Evolutionary conservation across 1,284 basidiomycete genomes (phyloP).

Genomic region (Pseudozyma sp.): DNA sequence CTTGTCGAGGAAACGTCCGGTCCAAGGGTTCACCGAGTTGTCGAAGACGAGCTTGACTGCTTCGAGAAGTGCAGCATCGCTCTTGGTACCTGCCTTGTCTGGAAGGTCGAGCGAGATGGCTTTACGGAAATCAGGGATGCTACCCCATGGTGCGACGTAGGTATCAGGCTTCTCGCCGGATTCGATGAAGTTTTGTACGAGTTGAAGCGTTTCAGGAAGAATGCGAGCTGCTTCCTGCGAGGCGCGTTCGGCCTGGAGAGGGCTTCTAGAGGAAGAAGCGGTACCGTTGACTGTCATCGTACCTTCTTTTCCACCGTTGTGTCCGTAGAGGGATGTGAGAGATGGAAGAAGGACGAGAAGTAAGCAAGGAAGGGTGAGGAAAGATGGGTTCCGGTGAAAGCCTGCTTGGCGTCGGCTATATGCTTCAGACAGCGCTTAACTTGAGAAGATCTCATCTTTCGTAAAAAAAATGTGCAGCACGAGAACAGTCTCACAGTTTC

Average conservation of each 20-base stretch:
- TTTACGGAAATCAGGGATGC: slow-evolving; percentile 38
- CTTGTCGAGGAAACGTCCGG: slow-evolving; percentile 65
- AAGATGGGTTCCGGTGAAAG: neutral
- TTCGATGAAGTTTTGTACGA: slow-evolving; percentile 42
- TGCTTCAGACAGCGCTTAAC: neutral
- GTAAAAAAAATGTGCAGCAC: neutral
- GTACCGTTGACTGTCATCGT: slow-evolving; percentile 10
- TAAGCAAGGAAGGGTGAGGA: neutral
- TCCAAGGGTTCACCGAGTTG: slow-evolving; percentile 66
- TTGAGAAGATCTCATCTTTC: slow-evolving; percentile 5
- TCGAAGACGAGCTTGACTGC: slow-evolving; percentile 49
- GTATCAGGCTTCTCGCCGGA: slow-evolving; percentile 36
- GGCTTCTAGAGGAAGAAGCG: slow-evolving; percentile 27
- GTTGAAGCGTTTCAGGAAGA: slow-evolving; percentile 33
- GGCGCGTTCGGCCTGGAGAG: slow-evolving; percentile 35
- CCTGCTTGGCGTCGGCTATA: neutral
- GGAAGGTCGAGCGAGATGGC: slow-evolving; percentile 40
- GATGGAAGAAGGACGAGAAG: neutral
- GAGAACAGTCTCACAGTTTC: neutral
- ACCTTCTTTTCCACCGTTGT: slow-evolving; percentile 1
- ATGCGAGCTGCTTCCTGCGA: slow-evolving; percentile 49
- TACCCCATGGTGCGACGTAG: slow-evolving; percentile 44
- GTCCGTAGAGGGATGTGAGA: slow-evolving; percentile 2
- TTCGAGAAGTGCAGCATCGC: slow-evolving; percentile 40
- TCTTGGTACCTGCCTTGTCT: slow-evolving; percentile 6